Percentiles rank a stretch among this genome's conserved stretches.
These are phyloP conservation scores for Ceratobasidium sp. DNA, from an alignment of 1,284 basidiomycete species.

Conservation along the genomic window DNA sequence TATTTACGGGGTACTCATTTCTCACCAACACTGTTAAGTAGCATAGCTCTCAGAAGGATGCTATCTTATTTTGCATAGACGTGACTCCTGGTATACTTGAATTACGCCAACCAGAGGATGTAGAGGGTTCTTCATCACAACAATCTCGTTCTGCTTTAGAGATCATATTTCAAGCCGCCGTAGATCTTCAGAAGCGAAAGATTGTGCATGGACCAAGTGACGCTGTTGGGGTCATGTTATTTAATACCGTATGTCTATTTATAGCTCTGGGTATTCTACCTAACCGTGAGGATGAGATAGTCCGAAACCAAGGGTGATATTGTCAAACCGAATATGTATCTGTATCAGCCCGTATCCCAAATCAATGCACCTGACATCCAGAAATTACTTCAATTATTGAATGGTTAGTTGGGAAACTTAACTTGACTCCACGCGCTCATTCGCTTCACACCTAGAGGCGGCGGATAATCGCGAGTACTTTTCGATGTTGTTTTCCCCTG, in stretches of 20 bases:
- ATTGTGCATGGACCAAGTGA: constrained; percentile 87
- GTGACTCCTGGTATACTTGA: constrained; percentile 88
- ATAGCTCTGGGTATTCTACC: neutral
- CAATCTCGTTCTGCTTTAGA: constrained; percentile 53
- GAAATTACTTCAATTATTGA: constrained; percentile 70
- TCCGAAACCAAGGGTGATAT: constrained; percentile 61
- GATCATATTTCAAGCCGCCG: constrained; percentile 70
- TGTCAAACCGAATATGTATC: constrained; percentile 74
- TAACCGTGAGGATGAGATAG: constrained; percentile 37
- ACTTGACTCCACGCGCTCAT: neutral
- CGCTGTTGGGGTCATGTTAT: constrained; percentile 86
- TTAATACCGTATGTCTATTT: constrained; percentile 74
- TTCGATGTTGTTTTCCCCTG: constrained; percentile 44
- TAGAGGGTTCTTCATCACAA: constrained; percentile 68
- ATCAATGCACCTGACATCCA: constrained; percentile 83
- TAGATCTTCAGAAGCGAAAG: constrained; percentile 87
- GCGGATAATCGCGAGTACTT: constrained; percentile 47
- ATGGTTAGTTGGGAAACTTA: constrained; percentile 56
- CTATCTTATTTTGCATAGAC: constrained; percentile 92
- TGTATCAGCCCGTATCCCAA: constrained; percentile 77
- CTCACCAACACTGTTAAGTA: neutral
- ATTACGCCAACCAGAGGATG: constrained; percentile 62
- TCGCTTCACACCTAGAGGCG: constrained; percentile 41
- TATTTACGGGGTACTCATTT: neutral
- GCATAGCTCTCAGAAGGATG: constrained; percentile 59